A percentile compares a stretch with the other conserved stretches of the same genome.
phyloP scores from a whole-genome alignment of 495 filamentous ascomycete genomes.

The Apiosordaria backusii region DNA sequence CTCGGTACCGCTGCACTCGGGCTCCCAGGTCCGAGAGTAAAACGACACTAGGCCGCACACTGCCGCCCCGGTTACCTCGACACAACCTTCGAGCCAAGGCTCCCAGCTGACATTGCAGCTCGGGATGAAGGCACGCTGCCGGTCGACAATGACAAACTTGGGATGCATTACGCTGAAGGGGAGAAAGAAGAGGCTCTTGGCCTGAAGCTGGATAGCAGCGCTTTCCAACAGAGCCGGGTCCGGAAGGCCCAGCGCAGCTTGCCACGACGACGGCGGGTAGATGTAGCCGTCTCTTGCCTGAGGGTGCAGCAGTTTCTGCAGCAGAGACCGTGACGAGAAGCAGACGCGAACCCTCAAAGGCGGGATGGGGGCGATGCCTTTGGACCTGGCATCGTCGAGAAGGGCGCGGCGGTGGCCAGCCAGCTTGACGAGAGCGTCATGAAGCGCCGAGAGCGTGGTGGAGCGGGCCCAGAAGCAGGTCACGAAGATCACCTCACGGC shows the following conservation, averaged over 20 bases:
- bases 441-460: slow-evolving; percentile 47
- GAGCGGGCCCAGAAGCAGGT: slow-evolving; percentile 76
- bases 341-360: slow-evolving; percentile 34
- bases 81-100: slow-evolving; percentile 67
- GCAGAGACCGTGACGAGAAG: slow-evolving; percentile 62
- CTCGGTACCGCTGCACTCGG: slow-evolving; percentile 11
- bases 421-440: slow-evolving; percentile 47
- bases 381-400: slow-evolving; percentile 17
- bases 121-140: slow-evolving; percentile 55
- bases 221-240: slow-evolving; percentile 43
- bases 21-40: slow-evolving; percentile 57
- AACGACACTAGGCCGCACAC: slow-evolving; percentile 55
- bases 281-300: slow-evolving; percentile 51
- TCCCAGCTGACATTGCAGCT: slow-evolving; percentile 78
- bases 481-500: slow-evolving; percentile 63
- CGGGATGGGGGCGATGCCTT: slow-evolving; percentile 9
- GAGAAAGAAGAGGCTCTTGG: slow-evolving; percentile 68
- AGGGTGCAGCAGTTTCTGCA: slow-evolving; percentile 68
- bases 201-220: slow-evolving; percentile 54
- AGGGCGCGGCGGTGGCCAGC: slow-evolving; percentile 38
- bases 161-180: slow-evolving; percentile 76
- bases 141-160: slow-evolving; percentile 70
- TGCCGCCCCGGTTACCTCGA: slow-evolving; percentile 55
- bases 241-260: slow-evolving; percentile 57
- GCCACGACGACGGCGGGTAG: slow-evolving; percentile 56